phyloP scores from a whole-genome alignment of 805 yeast species.

The Kodamaea leandrae region DNA sequence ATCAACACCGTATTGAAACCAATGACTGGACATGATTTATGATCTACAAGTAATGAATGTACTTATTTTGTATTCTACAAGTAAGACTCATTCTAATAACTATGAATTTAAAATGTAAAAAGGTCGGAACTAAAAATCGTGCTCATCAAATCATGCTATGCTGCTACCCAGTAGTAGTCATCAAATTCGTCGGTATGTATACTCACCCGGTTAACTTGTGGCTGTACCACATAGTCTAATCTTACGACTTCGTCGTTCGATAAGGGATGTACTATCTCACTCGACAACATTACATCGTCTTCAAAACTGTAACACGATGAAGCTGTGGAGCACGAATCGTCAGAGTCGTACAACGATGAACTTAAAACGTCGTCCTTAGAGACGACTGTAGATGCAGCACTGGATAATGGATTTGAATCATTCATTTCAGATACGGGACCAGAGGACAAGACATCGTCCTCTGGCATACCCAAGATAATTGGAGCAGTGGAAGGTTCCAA shows the following conservation, averaged over 20 bases:
- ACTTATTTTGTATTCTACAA: too few species aligned
- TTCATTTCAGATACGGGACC: neutral
- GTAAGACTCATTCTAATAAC: neutral
- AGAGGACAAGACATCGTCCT: constrained; percentile 1
- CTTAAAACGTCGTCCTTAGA: constrained; percentile 23
- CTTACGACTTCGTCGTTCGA: constrained; percentile 21
- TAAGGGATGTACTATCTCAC: constrained; percentile 18
- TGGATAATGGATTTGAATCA: neutral
- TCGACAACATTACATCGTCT: constrained; percentile 17
- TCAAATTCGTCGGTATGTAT: constrained; percentile 14
- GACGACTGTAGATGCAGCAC: constrained; percentile 9
- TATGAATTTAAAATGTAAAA: neutral
- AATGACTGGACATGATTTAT: too few species aligned
- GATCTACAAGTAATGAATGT: too few species aligned
- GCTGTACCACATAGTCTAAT: constrained; percentile 8
- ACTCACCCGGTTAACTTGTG: constrained; percentile 6
- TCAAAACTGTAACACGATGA: constrained; percentile 14
- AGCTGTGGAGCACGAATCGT: constrained; percentile 12
- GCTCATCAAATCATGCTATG: constrained; percentile 2
- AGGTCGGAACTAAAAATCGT: constrained; percentile 1
- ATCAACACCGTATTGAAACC: too few species aligned
- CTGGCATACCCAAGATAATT: neutral
- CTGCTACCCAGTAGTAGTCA: constrained; percentile 21
- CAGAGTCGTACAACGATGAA: constrained; percentile 16
- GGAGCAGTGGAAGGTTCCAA: constrained; percentile 6